Evolutionary conservation across 2,329 filamentous ascomycete genomes (phyloP), one percentile per base, ranked within the genome.

Genomic region (Epichloe scottii): DNA sequence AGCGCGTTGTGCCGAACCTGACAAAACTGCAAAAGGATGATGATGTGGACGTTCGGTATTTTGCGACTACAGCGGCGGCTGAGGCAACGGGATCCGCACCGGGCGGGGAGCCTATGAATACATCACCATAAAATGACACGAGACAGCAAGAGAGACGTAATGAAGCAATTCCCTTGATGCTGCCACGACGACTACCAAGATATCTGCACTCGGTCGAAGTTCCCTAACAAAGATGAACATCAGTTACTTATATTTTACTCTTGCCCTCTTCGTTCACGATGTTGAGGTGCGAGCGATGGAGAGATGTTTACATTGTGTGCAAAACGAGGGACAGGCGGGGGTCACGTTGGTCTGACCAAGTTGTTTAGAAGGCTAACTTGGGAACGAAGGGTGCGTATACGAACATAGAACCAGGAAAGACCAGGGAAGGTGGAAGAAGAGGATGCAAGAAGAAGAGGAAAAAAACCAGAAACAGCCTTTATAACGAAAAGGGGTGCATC

Each of bases 31-130:
- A 96, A 75, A 87, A 91, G 72, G 93, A 98, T 66, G 88, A 94
- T 58, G 93, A 98, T 71, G 91, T 97, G 60, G 93, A 98, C 71
- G 93, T 98, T 63, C 83, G 93, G 68, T 98, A 91, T 75, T 98
- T 95, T 71, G 93, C 93, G 57, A 95, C 89, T 55, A 94, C 88
- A 57, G 91, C 93, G 46, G 84, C 85, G 54, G 82, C 79, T 67
- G 71, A 70, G 48, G 76, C 77, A 52, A 70, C 71, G 46, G 75
- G 73, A 43, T 59, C 64, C 50, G 63, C 66, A 58, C 62, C 66
- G 50, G 70, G 72, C 52, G 76, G 76, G 53, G 78, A 81, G 60
- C 78, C 78, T 37, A 82, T 82, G 78, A 81, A 79, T 70, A 82
- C 78, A 60, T 80, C 77, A 66, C 78, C 78, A 72, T 81, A 81